A percentile compares a stretch with the other conserved stretches of the same genome.
Evolutionary conservation across 805 yeast species (phyloP).

Genomic region (Sugiyamaella americana): DNA sequence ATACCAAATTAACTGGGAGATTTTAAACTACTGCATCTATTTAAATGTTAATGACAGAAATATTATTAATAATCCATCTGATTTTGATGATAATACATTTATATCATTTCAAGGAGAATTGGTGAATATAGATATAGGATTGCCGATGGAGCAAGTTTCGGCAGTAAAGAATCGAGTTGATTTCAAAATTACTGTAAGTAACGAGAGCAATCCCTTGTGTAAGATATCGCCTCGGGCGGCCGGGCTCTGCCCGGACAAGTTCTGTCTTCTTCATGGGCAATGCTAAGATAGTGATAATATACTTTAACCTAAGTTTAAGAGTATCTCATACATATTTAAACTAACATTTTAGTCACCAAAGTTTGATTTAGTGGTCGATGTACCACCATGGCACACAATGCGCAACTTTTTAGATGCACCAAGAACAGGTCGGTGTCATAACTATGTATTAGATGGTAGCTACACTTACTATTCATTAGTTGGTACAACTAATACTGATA

Average conservation of each 20-base stretch:
- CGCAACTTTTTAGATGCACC: slow-evolving; percentile 59
- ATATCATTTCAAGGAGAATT: slow-evolving; percentile 64
- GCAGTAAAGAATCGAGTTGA: slow-evolving; percentile 43
- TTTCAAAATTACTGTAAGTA: not conserved
- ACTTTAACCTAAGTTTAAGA: not conserved
- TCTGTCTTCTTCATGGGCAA: no score
- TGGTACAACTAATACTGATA: slow-evolving; percentile 64
- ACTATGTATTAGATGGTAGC: slow-evolving; percentile 57
- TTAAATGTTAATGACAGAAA: slow-evolving; percentile 83
- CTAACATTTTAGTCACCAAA: slow-evolving; percentile 37
- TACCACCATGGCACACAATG: slow-evolving; percentile 91
- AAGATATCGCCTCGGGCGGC: no score
- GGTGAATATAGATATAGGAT: slow-evolving; percentile 40
- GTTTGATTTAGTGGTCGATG: slow-evolving; percentile 57
- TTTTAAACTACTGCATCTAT: slow-evolving; percentile 51
- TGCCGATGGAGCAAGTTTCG: slow-evolving; percentile 50
- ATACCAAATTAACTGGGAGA: slow-evolving; percentile 55
- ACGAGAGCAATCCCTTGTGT: no score
- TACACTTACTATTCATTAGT: slow-evolving; percentile 55
- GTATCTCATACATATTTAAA: no score
- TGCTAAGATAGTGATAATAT: no score
- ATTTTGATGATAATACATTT: slow-evolving; percentile 72
- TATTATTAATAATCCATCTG: slow-evolving; percentile 83
- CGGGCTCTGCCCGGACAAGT: no score
- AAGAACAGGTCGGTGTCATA: slow-evolving; percentile 60